Evolutionary conservation across 257 asterid genomes (phyloP).

Genomic region (Lycium ferocissimum): DNA sequence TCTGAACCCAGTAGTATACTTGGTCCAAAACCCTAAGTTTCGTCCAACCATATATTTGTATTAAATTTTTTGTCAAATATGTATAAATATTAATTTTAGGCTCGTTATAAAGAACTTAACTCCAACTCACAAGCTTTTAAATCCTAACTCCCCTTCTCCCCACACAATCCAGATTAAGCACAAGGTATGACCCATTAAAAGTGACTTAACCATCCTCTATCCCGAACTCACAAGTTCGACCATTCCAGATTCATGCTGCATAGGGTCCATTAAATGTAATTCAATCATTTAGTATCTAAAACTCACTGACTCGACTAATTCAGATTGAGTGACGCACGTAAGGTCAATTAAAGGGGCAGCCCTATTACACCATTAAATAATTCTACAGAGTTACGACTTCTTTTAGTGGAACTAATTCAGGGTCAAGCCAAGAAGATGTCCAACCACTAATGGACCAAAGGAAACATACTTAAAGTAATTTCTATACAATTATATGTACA

Average conservation of each 20-base stretch:
- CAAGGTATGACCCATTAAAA: too few species aligned
- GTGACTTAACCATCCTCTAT: too few species aligned
- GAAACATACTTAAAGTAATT: constrained; percentile 30
- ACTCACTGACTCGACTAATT: background rate
- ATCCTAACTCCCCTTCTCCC: too few species aligned
- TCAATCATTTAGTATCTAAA: background rate
- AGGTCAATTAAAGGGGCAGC: background rate
- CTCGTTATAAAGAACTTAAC: too few species aligned
- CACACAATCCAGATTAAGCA: background rate
- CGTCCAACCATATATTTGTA: too few species aligned
- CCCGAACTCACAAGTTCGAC: background rate
- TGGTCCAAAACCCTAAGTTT: too few species aligned
- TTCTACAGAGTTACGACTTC: constrained; percentile 30
- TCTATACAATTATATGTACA: too few species aligned
- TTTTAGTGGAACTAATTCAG: constrained; percentile 44
- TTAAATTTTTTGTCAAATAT: too few species aligned
- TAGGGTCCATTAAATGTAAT: background rate
- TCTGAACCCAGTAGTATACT: too few species aligned
- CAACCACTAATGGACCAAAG: constrained; percentile 36
- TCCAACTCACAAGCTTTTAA: too few species aligned
- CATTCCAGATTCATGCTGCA: background rate
- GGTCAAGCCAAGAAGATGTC: constrained; percentile 36
- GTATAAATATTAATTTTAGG: too few species aligned
- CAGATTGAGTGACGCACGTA: background rate
- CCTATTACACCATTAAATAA: background rate